Evolutionary conservation across 192 early-diverging fungal genomes (phyloP).

Genomic region (Podila epicladia): DNA sequence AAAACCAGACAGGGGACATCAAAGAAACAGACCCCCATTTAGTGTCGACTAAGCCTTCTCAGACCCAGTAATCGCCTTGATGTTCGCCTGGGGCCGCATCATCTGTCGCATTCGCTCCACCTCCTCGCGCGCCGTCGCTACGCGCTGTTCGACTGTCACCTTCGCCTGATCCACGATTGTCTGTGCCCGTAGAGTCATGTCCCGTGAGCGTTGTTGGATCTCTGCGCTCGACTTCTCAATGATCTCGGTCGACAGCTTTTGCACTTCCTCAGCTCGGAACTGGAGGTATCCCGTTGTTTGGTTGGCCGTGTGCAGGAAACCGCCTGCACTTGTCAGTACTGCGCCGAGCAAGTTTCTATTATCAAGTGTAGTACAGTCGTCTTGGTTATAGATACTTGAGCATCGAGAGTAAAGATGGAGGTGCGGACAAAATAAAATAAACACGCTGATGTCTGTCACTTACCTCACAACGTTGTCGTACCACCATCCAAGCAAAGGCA

Average conservation of each 20-base stretch:
- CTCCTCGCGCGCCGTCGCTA: constrained; percentile 8
- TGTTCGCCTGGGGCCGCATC: constrained; percentile 24
- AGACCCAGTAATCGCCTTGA: constrained; percentile 30
- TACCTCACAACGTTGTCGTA: constrained; percentile 63
- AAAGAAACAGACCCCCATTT: background rate
- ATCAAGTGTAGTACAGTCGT: background rate
- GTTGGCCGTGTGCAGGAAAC: constrained; percentile 60
- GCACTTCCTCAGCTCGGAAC: constrained; percentile 46
- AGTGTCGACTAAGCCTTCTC: background rate
- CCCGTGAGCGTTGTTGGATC: constrained; percentile 32
- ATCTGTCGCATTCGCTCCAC: constrained; percentile 19
- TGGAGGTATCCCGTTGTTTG: constrained; percentile 46
- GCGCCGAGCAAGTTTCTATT: constrained; percentile 56
- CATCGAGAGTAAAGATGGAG: too few species aligned
- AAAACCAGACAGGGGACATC: too few species aligned
- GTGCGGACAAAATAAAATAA: too few species aligned
- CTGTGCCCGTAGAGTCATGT: constrained; percentile 39
- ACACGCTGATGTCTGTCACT: too few species aligned
- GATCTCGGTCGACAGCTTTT: constrained; percentile 33
- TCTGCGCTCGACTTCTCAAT: constrained; percentile 47
- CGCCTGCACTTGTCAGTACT: constrained; percentile 58
- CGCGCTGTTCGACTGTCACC: constrained; percentile 7
- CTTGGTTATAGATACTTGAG: background rate
- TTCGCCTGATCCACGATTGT: constrained; percentile 8
- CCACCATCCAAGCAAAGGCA: constrained; percentile 65